phyloP scores from a whole-genome alignment of 371 early-diverging fungal species.

The Lichtheimia corymbifera region DNA sequence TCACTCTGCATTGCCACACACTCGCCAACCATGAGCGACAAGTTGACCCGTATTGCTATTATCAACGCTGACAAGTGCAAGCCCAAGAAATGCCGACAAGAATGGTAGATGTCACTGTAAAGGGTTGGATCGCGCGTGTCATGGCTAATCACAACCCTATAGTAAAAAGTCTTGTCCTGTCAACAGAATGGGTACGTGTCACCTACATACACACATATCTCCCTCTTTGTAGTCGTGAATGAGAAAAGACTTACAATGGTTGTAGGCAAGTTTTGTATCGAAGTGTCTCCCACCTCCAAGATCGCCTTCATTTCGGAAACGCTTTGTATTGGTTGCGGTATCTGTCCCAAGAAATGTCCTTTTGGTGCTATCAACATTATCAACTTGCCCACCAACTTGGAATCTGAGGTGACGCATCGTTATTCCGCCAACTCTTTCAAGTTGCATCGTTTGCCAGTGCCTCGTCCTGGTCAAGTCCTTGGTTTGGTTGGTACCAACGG shows the following conservation, averaged over 20 bases:
- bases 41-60: constrained; percentile 95
- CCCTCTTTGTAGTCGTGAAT: background rate
- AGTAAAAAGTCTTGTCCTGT: constrained; percentile 91
- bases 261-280: constrained; percentile 96
- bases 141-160: background rate
- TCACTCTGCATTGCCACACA: background rate
- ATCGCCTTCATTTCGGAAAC: constrained; percentile 95
- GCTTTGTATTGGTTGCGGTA: constrained; percentile 99
- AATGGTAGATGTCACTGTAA: constrained; percentile 76
- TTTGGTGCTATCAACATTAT: constrained; percentile 98
- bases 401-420: constrained; percentile 97
- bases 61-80: constrained; percentile 98
- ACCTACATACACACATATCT: background rate
- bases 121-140: background rate
- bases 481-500: constrained; percentile 99
- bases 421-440: constrained; percentile 99
- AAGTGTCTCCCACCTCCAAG: constrained; percentile 83
- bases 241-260: constrained; percentile 18
- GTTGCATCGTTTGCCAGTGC: constrained; percentile 98
- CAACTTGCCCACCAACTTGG: constrained; percentile 98
- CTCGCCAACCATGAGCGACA: constrained; percentile 61
- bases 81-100: constrained; percentile 99
- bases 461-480: constrained; percentile 97
- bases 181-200: constrained; percentile 71
- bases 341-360: constrained; percentile 99